Evolutionary conservation across 2,329 filamentous ascomycete genomes (phyloP), one percentile per base, ranked within the genome.

Genomic region (Xylaria polymorpha): DNA sequence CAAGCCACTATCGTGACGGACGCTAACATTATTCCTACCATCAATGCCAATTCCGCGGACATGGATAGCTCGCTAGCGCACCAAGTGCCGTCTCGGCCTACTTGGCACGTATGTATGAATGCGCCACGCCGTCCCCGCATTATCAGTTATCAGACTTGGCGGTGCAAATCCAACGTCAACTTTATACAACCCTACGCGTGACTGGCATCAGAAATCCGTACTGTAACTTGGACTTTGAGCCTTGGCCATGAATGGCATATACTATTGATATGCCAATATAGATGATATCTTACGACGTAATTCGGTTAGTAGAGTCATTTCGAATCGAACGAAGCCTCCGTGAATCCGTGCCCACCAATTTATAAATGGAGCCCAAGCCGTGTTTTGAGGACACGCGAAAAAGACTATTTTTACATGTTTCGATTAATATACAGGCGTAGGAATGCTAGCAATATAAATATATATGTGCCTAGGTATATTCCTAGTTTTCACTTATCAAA

Each of bases 21-120:
- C 57, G 48, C 56, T 66, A 66, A 29, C 44, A 53, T 9, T 46
- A 53, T 35, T 53, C 1, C 22, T 55, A 44, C 50, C 39, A n/a
- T 62, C 37, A 37, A 62, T n/a, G 50, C 48, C 32, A 32, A 46
- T 55, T 44, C 60, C 60, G 32, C 29, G 46, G 48, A 59, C 20
- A 46, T 55, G 65, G 65, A 57, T 25, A 39, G 29, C 32, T 58
- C 59, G 59, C 60, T 64, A 64, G 37, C 41, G 61, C 48, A 60
- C 46, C 22, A 64, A 64, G 56, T 68, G 61, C 66, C 66, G 61
- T 20, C 55, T 56, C 18, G 55, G 66, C 60, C n/a, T 43, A 35
- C 53, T 50, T 55, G 29, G 51, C n/a, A 15, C 39, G 9, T 32
- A 37, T n/a, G 12, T 8, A 8, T 44, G 41, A 59, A 29, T 18